Conservation (phyloP, 2,329 filamentous ascomycete species). For the Penicillium psychrosexuale region DNA sequence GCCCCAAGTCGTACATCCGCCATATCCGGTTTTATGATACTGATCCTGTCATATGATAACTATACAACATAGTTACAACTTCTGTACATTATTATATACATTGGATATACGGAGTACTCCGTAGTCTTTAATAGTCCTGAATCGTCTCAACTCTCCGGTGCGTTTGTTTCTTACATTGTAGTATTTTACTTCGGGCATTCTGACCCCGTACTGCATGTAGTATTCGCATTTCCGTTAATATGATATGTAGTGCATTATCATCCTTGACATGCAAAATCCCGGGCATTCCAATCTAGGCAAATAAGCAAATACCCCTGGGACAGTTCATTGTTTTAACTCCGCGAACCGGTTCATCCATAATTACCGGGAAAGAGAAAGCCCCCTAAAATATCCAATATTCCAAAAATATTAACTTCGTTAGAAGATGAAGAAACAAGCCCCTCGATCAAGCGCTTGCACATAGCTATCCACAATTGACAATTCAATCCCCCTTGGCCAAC, state of each 20-base stretch:
- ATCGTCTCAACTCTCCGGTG: too few species aligned
- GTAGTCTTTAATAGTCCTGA: neutral
- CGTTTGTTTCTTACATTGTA: neutral
- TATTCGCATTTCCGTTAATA: neutral
- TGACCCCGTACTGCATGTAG: neutral
- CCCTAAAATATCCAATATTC: neutral
- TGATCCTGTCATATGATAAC: neutral
- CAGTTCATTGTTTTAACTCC: neutral
- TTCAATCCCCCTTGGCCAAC: neutral
- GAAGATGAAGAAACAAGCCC: conserved; percentile 23
- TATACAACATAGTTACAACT: too few species aligned
- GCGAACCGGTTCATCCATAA: neutral
- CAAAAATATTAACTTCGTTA: conserved; percentile 1
- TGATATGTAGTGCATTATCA: neutral
- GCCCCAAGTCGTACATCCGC: neutral
- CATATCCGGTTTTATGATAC: neutral
- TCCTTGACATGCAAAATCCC: conserved; percentile 1
- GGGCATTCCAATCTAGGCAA: neutral
- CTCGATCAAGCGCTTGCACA: conserved; percentile 16
- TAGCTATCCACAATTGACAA: conserved; percentile 10
- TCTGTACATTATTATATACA: too few species aligned
- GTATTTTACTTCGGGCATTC: neutral
- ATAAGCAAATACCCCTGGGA: neutral
- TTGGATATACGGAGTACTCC: too few species aligned
- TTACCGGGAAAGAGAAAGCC: neutral